Conservation (phyloP, 768 basidiomycete genomes). For the Collybiopsis luxurians region DNA sequence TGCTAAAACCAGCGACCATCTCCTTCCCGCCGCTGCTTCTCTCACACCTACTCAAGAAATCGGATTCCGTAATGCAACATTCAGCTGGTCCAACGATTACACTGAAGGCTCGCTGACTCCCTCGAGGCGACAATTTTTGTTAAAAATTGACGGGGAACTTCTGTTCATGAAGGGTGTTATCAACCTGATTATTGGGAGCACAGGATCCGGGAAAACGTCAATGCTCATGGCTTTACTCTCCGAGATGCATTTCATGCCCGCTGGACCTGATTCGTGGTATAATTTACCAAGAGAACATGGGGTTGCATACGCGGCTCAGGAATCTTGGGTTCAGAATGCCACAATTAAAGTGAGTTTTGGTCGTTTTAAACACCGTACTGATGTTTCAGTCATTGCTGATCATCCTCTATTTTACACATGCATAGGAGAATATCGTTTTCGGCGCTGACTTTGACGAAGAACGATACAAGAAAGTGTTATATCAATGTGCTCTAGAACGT, state of each 20-base stretch:
- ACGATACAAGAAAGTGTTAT: slow-evolving; percentile 73
- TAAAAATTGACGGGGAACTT: slow-evolving; percentile 50
- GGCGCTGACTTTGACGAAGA: slow-evolving; percentile 72
- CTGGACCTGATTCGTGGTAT: slow-evolving; percentile 56
- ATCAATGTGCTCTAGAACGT: slow-evolving; percentile 69
- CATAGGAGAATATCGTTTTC: slow-evolving; percentile 85
- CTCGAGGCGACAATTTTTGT: slow-evolving; percentile 42
- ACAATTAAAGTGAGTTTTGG: slow-evolving; percentile 51
- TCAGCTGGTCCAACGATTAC: slow-evolving; percentile 49
- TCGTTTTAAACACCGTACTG: no score
- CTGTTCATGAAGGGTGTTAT: slow-evolving; percentile 49
- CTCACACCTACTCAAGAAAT: slow-evolving; percentile 30
- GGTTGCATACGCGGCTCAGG: slow-evolving; percentile 80
- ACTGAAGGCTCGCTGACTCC: slow-evolving; percentile 32
- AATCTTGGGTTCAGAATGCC: slow-evolving; percentile 83
- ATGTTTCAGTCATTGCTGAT: no score
- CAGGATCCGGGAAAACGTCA: slow-evolving; percentile 52
- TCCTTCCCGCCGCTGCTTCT: slow-evolving; percentile 4
- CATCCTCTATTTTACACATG: no score
- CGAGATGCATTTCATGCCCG: slow-evolving; percentile 64
- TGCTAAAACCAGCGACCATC: neutral
- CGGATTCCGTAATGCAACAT: slow-evolving; percentile 52
- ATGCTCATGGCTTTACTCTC: slow-evolving; percentile 64
- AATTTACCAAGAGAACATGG: slow-evolving; percentile 69
- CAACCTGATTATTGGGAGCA: slow-evolving; percentile 52